A percentile compares a stretch with the other conserved stretches of the same genome.
These are phyloP conservation scores for Suhomyces kilbournensis DNA, from an alignment of 805 yeast species.

Conservation along the genomic window DNA sequence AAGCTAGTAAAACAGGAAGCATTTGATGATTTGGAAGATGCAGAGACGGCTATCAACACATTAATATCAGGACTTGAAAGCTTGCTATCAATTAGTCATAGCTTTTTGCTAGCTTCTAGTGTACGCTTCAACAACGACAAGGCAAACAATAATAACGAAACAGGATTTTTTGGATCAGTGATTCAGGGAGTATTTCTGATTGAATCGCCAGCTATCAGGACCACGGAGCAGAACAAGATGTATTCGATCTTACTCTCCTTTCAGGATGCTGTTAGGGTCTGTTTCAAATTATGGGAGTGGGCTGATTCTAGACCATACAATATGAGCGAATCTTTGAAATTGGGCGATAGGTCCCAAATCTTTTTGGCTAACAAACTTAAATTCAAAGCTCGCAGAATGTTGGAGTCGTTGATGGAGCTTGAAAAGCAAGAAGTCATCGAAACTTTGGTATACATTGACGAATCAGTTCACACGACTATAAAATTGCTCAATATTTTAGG, in stretches of 20 bases:
- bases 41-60: slow-evolving; percentile 44
- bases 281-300: slow-evolving; percentile 70
- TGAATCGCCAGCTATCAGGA: slow-evolving; percentile 56
- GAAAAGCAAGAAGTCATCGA: slow-evolving; percentile 77
- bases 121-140: slow-evolving; percentile 16
- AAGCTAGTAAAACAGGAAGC: slow-evolving; percentile 17
- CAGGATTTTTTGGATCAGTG: slow-evolving; percentile 62
- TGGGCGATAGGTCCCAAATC: slow-evolving; percentile 26
- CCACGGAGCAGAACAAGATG: slow-evolving; percentile 52
- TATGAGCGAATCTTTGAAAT: slow-evolving; percentile 1
- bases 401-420: slow-evolving; percentile 60
- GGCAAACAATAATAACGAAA: slow-evolving; percentile 21
- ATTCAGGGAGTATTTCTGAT: slow-evolving; percentile 78
- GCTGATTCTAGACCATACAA: slow-evolving; percentile 43
- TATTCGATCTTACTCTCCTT: slow-evolving; percentile 60
- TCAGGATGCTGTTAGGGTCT: slow-evolving; percentile 52
- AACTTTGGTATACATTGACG: slow-evolving; percentile 47
- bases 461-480: slow-evolving; percentile 23
- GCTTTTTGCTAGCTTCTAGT: slow-evolving; percentile 41
- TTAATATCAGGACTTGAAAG: slow-evolving; percentile 64
- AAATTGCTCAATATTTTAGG: slow-evolving; percentile 76
- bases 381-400: slow-evolving; percentile 60
- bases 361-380: slow-evolving; percentile 57
- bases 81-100: slow-evolving; percentile 56
- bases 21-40: slow-evolving; percentile 17